Conservation (phyloP, 495 filamentous ascomycete genomes). For the Neurospora tetraspora region DNA sequence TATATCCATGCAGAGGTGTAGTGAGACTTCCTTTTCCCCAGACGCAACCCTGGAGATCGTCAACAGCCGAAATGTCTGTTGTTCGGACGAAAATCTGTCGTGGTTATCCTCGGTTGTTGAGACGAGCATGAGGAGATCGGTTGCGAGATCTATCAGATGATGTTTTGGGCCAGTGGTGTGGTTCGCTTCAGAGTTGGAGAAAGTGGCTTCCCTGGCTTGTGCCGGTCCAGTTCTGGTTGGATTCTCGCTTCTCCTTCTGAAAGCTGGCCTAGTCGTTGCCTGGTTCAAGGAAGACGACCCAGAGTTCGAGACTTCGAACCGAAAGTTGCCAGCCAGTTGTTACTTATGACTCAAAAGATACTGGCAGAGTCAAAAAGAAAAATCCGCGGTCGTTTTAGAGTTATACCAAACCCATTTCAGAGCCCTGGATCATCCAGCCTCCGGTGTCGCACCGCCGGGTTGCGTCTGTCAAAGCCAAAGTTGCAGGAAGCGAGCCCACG, state of each 20-base stretch:
- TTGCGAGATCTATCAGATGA: background rate
- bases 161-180: background rate
- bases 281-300: background rate
- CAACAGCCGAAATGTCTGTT: background rate
- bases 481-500: background rate
- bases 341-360: background rate
- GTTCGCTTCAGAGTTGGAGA: background rate
- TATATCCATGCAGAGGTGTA: too few species aligned
- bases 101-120: background rate
- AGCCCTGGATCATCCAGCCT: background rate
- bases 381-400: background rate
- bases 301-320: background rate
- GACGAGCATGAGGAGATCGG: background rate
- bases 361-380: background rate
- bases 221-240: background rate
- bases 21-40: background rate
- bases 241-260: background rate
- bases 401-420: background rate
- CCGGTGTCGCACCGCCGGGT: background rate
- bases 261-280: background rate
- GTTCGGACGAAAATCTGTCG: background rate
- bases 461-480: background rate
- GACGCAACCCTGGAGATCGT: background rate
- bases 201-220: background rate
- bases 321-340: background rate